Percentiles rank a stretch among this genome's conserved stretches.
Conservation (phyloP, 768 basidiomycete genomes). For the Paxillus involutus region DNA sequence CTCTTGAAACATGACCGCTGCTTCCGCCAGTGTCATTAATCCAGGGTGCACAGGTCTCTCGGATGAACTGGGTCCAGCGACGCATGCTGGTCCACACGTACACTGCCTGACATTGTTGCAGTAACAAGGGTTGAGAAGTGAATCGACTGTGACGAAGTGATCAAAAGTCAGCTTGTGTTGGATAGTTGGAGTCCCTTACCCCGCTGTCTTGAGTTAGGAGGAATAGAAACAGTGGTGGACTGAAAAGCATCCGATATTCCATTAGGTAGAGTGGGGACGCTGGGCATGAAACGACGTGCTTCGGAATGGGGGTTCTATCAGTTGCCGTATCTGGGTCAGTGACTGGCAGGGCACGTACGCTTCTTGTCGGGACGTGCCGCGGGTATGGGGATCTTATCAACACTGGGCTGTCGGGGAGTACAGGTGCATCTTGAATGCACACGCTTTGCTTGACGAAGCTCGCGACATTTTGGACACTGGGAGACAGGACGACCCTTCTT, state of each 20-base stretch:
- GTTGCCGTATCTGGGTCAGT: constrained; percentile 13
- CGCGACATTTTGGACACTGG: constrained; percentile 84
- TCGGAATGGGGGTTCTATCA: background rate
- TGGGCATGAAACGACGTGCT: constrained; percentile 72
- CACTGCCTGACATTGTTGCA: constrained; percentile 59
- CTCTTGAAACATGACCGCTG: constrained; percentile 27
- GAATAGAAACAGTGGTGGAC: constrained; percentile 25
- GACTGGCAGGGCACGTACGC: constrained; percentile 19
- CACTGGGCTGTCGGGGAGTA: constrained; percentile 36
- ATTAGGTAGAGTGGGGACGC: constrained; percentile 70
- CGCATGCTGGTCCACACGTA: constrained; percentile 36
- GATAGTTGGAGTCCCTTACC: constrained; percentile 32
- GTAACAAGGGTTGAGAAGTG: constrained; percentile 62
- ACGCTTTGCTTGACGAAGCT: constrained; percentile 75
- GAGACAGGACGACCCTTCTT: constrained; percentile 92
- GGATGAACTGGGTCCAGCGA: constrained; percentile 4
- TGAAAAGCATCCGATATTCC: constrained; percentile 59
- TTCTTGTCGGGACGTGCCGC: constrained; percentile 34
- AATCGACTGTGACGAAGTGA: constrained; percentile 44
- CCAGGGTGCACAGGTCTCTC: constrained; percentile 14
- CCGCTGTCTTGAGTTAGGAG: constrained; percentile 48
- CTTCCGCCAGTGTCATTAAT: constrained; percentile 38
- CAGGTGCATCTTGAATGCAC: constrained; percentile 85
- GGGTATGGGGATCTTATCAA: constrained; percentile 32
- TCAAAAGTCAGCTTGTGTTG: background rate